A percentile compares a stretch with the other conserved stretches of the same genome.
These are phyloP conservation scores for Colletotrichum higginsianum DNA, from an alignment of 2,329 filamentous ascomycete species.

Conservation along the genomic window DNA sequence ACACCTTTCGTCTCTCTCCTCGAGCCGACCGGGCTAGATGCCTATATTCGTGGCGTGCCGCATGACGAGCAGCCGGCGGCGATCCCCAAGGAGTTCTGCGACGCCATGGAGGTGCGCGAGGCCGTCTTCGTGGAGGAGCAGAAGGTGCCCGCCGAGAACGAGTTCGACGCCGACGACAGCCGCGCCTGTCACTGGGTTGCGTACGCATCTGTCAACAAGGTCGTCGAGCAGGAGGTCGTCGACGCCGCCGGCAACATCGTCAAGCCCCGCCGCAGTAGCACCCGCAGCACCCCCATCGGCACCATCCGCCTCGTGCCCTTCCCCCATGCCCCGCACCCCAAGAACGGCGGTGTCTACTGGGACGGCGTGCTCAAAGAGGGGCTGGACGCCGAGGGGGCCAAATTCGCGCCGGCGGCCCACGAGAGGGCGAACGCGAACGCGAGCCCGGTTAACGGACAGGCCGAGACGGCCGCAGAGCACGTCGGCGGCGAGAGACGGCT, in stretches of 20 bases:
- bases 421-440: conserved; percentile 6
- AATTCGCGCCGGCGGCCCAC: conserved; percentile 42
- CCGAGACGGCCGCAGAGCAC: conserved; percentile 45
- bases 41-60: conserved; percentile 59
- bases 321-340: conserved; percentile 78
- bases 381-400: conserved; percentile 40
- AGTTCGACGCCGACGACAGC: conserved; percentile 85
- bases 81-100: conserved; percentile 71
- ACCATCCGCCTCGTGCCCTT: conserved; percentile 87
- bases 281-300: conserved; percentile 72
- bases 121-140: conserved; percentile 75
- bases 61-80: conserved; percentile 60
- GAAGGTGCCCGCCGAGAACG: conserved; percentile 72
- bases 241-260: conserved; percentile 60
- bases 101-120: conserved; percentile 75
- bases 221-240: conserved; percentile 58
- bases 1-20: conserved; percentile 66
- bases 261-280: conserved; percentile 61
- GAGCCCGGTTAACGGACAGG: conserved; percentile 22
- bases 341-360: conserved; percentile 64
- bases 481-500: conserved; percentile 28
- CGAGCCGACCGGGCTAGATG: conserved; percentile 64
- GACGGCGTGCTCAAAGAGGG: conserved; percentile 57
- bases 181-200: conserved; percentile 89
- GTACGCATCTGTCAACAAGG: conserved; percentile 76